These are phyloP conservation scores for Botrytis hyacinthi DNA, from an alignment of 2,329 filamentous ascomycete species.

Conservation along the genomic window DNA sequence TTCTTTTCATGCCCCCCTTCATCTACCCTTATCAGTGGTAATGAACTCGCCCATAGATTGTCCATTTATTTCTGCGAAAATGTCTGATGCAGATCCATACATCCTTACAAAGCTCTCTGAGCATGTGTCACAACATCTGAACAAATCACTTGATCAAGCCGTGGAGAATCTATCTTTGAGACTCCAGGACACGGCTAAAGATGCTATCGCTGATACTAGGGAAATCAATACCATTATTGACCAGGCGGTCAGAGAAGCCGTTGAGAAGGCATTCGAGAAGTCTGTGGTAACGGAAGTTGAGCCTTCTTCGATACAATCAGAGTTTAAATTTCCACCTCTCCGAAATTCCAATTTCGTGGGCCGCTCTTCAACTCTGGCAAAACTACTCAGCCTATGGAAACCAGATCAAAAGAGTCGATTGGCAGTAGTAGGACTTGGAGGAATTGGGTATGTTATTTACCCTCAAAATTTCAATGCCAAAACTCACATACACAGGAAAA, in stretches of 20 bases:
- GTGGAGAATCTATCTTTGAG: slow-evolving; percentile 17
- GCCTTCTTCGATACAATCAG: background rate
- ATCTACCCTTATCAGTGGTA: background rate
- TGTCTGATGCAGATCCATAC: slow-evolving; percentile 19
- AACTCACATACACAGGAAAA: slow-evolving; percentile 29
- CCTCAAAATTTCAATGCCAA: background rate
- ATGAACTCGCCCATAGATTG: slow-evolving; percentile 11
- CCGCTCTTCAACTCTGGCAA: slow-evolving; percentile 24
- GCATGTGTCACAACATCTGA: slow-evolving; percentile 16
- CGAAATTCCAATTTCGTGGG: slow-evolving; percentile 32
- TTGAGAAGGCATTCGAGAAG: slow-evolving; percentile 18
- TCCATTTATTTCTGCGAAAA: slow-evolving; percentile 17
- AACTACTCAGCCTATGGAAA: slow-evolving; percentile 33
- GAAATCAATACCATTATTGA: slow-evolving; percentile 18
- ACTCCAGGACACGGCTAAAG: slow-evolving; percentile 19
- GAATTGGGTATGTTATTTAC: slow-evolving; percentile 28
- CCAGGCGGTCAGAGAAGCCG: slow-evolving; percentile 14
- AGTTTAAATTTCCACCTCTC: slow-evolving; percentile 28
- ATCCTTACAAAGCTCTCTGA: slow-evolving; percentile 19
- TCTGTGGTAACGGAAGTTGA: slow-evolving; percentile 14
- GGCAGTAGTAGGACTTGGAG: slow-evolving; percentile 32
- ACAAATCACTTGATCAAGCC: slow-evolving; percentile 17
- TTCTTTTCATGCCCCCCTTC: background rate
- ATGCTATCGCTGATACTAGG: slow-evolving; percentile 16
- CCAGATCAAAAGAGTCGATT: slow-evolving; percentile 28